Percentiles rank a stretch among this genome's conserved stretches.
These are phyloP conservation scores for Leccinum griseonigrum DNA, from an alignment of 1,284 basidiomycete species.

Conservation along the genomic window DNA sequence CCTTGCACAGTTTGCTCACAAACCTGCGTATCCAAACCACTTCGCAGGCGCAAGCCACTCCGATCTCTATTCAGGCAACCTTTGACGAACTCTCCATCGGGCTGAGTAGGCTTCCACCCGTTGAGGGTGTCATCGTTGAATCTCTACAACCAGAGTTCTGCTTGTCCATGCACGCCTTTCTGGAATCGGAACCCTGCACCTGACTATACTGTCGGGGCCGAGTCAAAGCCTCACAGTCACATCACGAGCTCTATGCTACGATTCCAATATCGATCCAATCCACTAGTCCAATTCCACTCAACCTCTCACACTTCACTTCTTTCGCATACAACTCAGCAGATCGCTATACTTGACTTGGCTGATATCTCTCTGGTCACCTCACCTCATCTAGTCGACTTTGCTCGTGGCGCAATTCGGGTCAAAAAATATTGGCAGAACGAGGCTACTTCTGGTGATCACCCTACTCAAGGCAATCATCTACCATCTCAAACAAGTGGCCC, in stretches of 20 bases:
- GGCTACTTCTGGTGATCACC: not conserved
- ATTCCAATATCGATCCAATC: conserved; percentile 25
- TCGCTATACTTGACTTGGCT: conserved; percentile 41
- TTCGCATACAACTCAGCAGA: conserved; percentile 34
- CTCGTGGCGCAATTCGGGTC: conserved; percentile 55
- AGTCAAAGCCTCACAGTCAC: conserved; percentile 24
- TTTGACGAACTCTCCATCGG: conserved; percentile 22
- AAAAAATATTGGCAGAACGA: conserved; percentile 23
- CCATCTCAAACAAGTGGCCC: conserved; percentile 28
- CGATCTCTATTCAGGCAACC: conserved; percentile 2
- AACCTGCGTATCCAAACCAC: conserved; percentile 17
- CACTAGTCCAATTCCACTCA: conserved; percentile 12
- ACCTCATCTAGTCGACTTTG: conserved; percentile 63
- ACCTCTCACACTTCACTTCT: conserved; percentile 17
- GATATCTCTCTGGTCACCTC: conserved; percentile 49
- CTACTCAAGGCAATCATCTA: not conserved
- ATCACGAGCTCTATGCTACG: conserved; percentile 27
- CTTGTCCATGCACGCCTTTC: conserved; percentile 22
- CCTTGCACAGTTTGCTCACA: conserved; percentile 19
- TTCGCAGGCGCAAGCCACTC: conserved; percentile 1
- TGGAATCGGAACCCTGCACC: conserved; percentile 19
- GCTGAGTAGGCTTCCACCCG: conserved; percentile 11
- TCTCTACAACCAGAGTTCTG: conserved; percentile 18
- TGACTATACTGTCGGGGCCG: conserved; percentile 21
- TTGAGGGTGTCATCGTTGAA: conserved; percentile 2